A percentile compares a stretch with the other conserved stretches of the same genome.
phyloP scores from a whole-genome alignment of 768 basidiomycete genomes.

The Mycena capillaripes region DNA sequence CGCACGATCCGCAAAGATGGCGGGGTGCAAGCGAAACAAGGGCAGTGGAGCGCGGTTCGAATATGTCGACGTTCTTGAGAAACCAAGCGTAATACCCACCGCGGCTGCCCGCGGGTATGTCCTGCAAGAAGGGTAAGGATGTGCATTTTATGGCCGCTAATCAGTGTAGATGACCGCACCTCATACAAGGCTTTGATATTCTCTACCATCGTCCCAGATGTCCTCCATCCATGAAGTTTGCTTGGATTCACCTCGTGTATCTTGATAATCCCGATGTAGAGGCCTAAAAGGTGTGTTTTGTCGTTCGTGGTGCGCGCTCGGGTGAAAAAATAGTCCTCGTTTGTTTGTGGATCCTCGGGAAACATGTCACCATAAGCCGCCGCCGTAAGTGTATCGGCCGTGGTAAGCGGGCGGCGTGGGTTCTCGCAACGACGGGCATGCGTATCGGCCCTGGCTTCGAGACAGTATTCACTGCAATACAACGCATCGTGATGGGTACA shows the following conservation, averaged over 20 bases:
- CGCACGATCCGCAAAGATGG: slow-evolving; percentile 25
- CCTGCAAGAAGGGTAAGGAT: not conserved
- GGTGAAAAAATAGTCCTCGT: slow-evolving; percentile 45
- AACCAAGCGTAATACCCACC: slow-evolving; percentile 49
- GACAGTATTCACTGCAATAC: slow-evolving; percentile 19
- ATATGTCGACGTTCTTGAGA: slow-evolving; percentile 40
- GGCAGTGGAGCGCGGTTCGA: slow-evolving; percentile 21
- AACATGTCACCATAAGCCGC: slow-evolving; percentile 38
- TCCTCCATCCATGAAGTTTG: slow-evolving; percentile 42
- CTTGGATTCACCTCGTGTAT: slow-evolving; percentile 31
- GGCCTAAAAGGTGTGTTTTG: slow-evolving; percentile 37
- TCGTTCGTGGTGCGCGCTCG: slow-evolving; percentile 25
- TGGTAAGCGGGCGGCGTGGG: slow-evolving; percentile 34
- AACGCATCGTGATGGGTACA: slow-evolving; percentile 13
- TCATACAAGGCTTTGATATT: slow-evolving; percentile 43
- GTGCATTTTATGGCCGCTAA: no score
- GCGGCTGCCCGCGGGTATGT: not conserved
- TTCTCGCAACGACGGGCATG: slow-evolving; percentile 26
- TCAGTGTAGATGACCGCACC: slow-evolving; percentile 15
- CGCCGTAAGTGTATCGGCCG: slow-evolving; percentile 39
- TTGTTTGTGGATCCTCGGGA: slow-evolving; percentile 43
- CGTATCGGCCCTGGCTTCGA: not conserved
- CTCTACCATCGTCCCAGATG: slow-evolving; percentile 40
- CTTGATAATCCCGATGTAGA: slow-evolving; percentile 43
- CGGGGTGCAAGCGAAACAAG: not conserved